phyloP scores from a whole-genome alignment of 2,329 filamentous ascomycete genomes.

The Aspergillus sojae region DNA sequence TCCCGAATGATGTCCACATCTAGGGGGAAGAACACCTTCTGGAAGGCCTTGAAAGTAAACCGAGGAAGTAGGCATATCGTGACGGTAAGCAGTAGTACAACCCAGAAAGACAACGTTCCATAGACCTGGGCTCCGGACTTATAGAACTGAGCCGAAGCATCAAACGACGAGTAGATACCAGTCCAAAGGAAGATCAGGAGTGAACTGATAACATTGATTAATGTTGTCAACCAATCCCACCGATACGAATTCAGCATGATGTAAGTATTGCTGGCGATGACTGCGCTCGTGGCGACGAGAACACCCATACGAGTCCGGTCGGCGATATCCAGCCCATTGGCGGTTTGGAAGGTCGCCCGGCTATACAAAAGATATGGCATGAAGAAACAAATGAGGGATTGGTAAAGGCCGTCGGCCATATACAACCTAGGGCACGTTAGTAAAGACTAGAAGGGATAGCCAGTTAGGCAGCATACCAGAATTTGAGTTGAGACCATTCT shows the following conservation, averaged over 20 bases:
- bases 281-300: slow-evolving; percentile 80
- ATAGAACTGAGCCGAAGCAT: slow-evolving; percentile 68
- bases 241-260: slow-evolving; percentile 95
- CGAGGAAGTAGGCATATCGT: slow-evolving; percentile 84
- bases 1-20: slow-evolving; percentile 97
- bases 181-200: slow-evolving; percentile 95
- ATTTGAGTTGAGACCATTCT: slow-evolving; percentile 95
- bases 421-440: slow-evolving; percentile 67
- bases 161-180: slow-evolving; percentile 74
- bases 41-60: slow-evolving; percentile 81
- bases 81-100: slow-evolving; percentile 74
- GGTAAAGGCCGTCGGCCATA: slow-evolving; percentile 93
- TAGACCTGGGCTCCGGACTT: slow-evolving; percentile 78
- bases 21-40: slow-evolving; percentile 91
- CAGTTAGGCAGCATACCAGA: slow-evolving; percentile 69
- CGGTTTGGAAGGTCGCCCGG: slow-evolving; percentile 67
- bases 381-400: slow-evolving; percentile 91
- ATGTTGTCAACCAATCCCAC: slow-evolving; percentile 94
- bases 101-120: slow-evolving; percentile 82
- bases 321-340: slow-evolving; percentile 72
- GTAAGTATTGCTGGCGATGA: slow-evolving; percentile 90
- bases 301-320: slow-evolving; percentile 84
- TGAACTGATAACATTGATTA: slow-evolving; percentile 80
- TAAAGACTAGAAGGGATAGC: neutral
- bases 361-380: slow-evolving; percentile 82